These are phyloP conservation scores for Plasmodium ovale DNA, from an alignment of 169 alveolate species.

Conservation along the genomic window DNA sequence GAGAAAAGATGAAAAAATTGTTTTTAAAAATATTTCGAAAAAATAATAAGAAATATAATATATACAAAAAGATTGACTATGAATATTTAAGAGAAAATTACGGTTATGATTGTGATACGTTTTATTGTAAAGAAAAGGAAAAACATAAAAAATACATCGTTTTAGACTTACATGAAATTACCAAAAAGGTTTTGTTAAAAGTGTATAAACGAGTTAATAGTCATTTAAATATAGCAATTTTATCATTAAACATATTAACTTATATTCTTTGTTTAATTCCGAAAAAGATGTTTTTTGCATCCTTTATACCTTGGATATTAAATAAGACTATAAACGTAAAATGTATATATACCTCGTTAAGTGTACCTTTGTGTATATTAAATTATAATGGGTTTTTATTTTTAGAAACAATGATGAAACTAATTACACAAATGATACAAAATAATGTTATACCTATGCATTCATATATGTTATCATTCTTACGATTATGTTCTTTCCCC, in stretches of 20 bases:
- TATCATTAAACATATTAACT: slow-evolving; percentile 70
- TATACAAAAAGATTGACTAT: slow-evolving; percentile 61
- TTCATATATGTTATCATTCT: slow-evolving; percentile 50
- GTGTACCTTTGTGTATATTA: slow-evolving; percentile 71
- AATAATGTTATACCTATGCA: slow-evolving; percentile 40
- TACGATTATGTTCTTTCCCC: slow-evolving; percentile 68
- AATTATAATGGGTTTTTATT: slow-evolving; percentile 71
- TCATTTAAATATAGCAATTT: slow-evolving; percentile 43
- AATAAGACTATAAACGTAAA: slow-evolving; percentile 74
- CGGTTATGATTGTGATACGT: slow-evolving; percentile 23
- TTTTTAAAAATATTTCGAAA: slow-evolving; percentile 66
- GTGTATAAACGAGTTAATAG: slow-evolving; percentile 71
- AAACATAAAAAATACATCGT: slow-evolving; percentile 33
- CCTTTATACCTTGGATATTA: slow-evolving; percentile 58
- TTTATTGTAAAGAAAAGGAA: slow-evolving; percentile 54
- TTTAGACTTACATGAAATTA: slow-evolving; percentile 66
- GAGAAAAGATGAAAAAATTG: slow-evolving; percentile 46
- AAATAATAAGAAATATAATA: slow-evolving; percentile 62
- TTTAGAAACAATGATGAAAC: slow-evolving; percentile 78
- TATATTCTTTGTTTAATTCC: slow-evolving; percentile 51
- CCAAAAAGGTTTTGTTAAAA: slow-evolving; percentile 59
- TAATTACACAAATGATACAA: slow-evolving; percentile 48
- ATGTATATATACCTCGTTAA: slow-evolving; percentile 48
- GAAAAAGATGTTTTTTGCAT: slow-evolving; percentile 30
- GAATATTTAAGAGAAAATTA: slow-evolving; percentile 49